Evolutionary conservation across 306 rosid genomes (phyloP), one percentile per base, ranked within the genome.

Genomic region (Cajanus cajan): DNA sequence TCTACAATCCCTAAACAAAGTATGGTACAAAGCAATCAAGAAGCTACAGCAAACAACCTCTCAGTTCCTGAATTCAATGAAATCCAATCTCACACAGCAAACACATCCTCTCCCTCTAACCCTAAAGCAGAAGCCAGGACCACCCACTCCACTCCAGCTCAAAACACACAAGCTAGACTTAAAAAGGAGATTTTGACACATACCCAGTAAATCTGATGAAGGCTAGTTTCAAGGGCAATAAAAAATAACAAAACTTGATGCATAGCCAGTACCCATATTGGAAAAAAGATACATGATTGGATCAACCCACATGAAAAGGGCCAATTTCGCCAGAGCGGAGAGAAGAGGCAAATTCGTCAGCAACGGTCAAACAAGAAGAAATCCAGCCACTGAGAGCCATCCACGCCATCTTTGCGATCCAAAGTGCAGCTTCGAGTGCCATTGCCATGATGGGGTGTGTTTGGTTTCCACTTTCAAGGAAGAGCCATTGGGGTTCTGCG

Each of bases 261-360:
- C 7, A 39, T 8, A 58, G 31, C 41, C 31, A 40, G 44, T 19
- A 19, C 1, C 24, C 36, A 66, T 19, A 19, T n/a, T n/a, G 45
- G 11, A 41, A 66, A 11, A 75, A 31, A 21, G 6, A 52, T 4
- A 4, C 44, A 48, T 21, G 39, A 67, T 21, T 39, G 84, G 74
- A 64, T 95, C 88, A 92, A 43, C 98, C 94, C 28, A 88, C 92
- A 72, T 87, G 90, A 68, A 94, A 94, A 36, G 97, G 90, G 43
- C 98, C 96, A 68, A 95, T 86, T 82, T 95, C 98, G 6, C 98
- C 98, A 18, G 97, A 87, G 16, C 98, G 88, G 14, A 92, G 90
- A 84, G 98, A 88, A 62, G 84, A 14, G 7, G 98, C 98, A 68
- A 95, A 77, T 71, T 95, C 98, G 68, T 92, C 97, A 52, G 98